phyloP scores from a whole-genome alignment of 495 filamentous ascomycete species.

The Oidiodendron maius region DNA sequence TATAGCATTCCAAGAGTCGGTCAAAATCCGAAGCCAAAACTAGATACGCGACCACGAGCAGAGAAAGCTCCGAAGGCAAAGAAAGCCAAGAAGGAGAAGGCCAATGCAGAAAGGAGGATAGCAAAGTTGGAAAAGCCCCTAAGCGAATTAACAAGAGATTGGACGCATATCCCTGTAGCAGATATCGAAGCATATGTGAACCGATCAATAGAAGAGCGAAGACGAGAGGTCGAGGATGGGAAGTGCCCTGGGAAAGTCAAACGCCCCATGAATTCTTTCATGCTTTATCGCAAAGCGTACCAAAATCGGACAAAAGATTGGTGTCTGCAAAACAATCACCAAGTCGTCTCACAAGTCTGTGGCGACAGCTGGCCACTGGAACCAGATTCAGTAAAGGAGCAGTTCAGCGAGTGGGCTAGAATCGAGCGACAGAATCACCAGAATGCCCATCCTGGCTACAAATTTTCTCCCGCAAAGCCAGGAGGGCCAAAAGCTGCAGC shows the following conservation, averaged over 20 bases:
- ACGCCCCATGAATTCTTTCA: constrained; percentile 96
- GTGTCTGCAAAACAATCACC: constrained; percentile 87
- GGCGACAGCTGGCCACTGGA: constrained; percentile 86
- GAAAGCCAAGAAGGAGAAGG: constrained; percentile 45
- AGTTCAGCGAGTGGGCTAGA: constrained; percentile 75
- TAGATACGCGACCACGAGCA: constrained; percentile 9
- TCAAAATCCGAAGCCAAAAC: constrained; percentile 17
- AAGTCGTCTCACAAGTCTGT: constrained; percentile 79
- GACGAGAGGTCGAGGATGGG: constrained; percentile 57
- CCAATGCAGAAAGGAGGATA: constrained; percentile 43
- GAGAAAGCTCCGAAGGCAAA: constrained; percentile 20
- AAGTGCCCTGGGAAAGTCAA: constrained; percentile 74
- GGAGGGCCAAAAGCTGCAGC: constrained; percentile 29
- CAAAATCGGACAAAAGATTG: constrained; percentile 79
- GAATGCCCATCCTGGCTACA: constrained; percentile 84
- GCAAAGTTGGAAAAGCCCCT: constrained; percentile 61
- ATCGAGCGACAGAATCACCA: constrained; percentile 84
- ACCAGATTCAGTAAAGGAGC: constrained; percentile 58
- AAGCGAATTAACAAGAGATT: constrained; percentile 68
- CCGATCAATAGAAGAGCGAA: constrained; percentile 58
- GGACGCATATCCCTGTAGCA: constrained; percentile 55
- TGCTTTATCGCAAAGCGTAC: constrained; percentile 93
- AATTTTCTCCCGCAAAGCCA: constrained; percentile 84
- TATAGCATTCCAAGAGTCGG: constrained; percentile 6
- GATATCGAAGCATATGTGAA: constrained; percentile 84